These are phyloP conservation scores for Lachnellula arida DNA, from an alignment of 2,329 filamentous ascomycete genomes.

Conservation along the genomic window DNA sequence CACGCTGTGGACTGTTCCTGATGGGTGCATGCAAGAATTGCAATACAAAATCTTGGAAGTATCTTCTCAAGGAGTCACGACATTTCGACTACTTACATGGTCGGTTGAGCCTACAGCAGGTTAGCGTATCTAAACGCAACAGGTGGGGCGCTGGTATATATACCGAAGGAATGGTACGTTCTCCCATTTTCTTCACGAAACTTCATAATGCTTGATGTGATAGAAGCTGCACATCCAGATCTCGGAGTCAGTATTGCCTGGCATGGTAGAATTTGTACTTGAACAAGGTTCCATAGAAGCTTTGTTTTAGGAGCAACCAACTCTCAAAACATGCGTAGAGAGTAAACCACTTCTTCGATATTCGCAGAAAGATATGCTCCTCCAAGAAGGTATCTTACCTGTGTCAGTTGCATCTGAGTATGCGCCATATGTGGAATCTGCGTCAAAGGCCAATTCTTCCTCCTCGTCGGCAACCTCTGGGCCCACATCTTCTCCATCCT, in stretches of 20 bases:
- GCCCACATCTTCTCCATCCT: background rate
- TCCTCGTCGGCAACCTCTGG: background rate
- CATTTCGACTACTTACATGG: slow-evolving; percentile 1
- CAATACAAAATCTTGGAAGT: background rate
- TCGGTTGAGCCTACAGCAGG: slow-evolving; percentile 9
- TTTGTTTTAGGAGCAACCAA: too few species aligned
- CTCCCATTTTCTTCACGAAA: slow-evolving; percentile 25
- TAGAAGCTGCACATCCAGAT: slow-evolving; percentile 4
- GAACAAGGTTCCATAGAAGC: too few species aligned
- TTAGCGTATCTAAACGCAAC: background rate
- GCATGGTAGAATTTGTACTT: too few species aligned
- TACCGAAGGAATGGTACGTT: slow-evolving; percentile 22
- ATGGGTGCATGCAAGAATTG: background rate
- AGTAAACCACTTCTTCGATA: too few species aligned
- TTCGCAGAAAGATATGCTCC: too few species aligned
- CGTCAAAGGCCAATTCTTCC: slow-evolving; percentile 5
- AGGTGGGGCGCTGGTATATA: too few species aligned
- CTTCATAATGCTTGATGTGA: slow-evolving; percentile 22
- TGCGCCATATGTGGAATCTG: slow-evolving; percentile 14
- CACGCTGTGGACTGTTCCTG: background rate
- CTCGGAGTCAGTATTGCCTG: too few species aligned
- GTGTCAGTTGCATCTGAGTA: slow-evolving; percentile 15
- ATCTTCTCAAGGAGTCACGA: too few species aligned
- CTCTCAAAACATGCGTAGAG: too few species aligned
- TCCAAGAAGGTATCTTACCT: too few species aligned